Base-by-base conservation (phyloP, 495 filamentous ascomycete genomes). In the Penicillium lividum region DNA sequence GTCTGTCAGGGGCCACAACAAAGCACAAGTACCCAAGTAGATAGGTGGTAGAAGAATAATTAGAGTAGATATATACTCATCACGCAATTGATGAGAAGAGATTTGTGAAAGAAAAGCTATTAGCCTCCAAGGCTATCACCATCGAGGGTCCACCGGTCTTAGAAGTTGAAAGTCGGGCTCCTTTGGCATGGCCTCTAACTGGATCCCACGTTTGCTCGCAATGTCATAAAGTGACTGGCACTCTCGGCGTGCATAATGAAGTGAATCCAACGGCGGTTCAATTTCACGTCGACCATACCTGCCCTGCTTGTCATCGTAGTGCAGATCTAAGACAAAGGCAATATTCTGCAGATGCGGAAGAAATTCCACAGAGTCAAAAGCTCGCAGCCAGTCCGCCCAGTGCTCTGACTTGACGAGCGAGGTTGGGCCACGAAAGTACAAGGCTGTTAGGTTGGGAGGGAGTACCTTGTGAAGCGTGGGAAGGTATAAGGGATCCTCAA, bases 361-460 rank as follows among this genome's bases (percentile, higher is more conserved):
- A 30, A 68, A 67, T 0, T 50, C 43, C 0, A 5, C 4, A 0
- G 59, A 64, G 8, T 47, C 38, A 15, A 71, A 71, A 0, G 64
- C 49, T 13, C 33, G 27, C 15, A 65, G 5, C 69, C 69, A 68
- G 8, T 67, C 51, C 1, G 49, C 5, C 66, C 69, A 72, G 3
- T 61, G 30, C 2, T 54, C 46, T 4, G 64, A 65, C 30, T 33
- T 27, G 2, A 38, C 51, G 3, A 73, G 54, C n/a, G 60, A 64
- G 1, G 54, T 49, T 3, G 67, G 67, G 4, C 62, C 69, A 27
- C 66, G 64, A 31, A 71, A 67, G 31, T 50, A 62, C 28, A 68
- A 38, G 16, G 56, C 55, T 15, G 55, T 55, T 15, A 70, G 31
- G 42, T 67, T 67, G 1, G 63, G 56, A 4, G 67, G 65, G 1